Evolutionary conservation across 768 basidiomycete genomes (phyloP).

Genomic region (Suillus subalutaceus): DNA sequence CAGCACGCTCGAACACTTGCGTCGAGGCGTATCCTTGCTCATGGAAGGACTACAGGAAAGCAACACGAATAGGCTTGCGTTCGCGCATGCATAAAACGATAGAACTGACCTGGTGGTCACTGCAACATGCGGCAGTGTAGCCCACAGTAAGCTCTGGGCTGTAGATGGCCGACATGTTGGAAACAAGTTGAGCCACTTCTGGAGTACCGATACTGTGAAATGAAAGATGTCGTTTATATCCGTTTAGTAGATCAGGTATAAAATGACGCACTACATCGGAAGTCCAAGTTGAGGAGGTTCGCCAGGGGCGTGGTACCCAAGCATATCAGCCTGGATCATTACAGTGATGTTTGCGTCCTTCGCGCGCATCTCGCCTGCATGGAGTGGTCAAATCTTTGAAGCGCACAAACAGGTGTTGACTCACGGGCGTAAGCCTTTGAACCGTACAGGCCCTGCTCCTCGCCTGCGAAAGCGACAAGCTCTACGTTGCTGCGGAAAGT

Average conservation of each 20-base stretch:
- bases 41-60: conserved; percentile 64
- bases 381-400: conserved; percentile 2
- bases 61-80: conserved; percentile 2
- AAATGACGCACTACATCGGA: conserved; percentile 58
- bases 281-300: conserved; percentile 87
- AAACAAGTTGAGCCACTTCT: conserved; percentile 74
- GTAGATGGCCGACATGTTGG: conserved; percentile 77
- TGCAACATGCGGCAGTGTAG: conserved; percentile 80
- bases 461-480: conserved; percentile 84
- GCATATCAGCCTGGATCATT: conserved; percentile 93
- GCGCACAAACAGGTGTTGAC: conserved; percentile 28
- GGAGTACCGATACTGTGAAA: conserved; percentile 71
- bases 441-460: conserved; percentile 88
- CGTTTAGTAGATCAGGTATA: neutral
- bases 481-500: conserved; percentile 78
- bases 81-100: neutral
- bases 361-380: conserved; percentile 58
- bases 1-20: conserved; percentile 86
- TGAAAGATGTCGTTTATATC: neutral
- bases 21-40: conserved; percentile 84
- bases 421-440: conserved; percentile 78
- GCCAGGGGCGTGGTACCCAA: conserved; percentile 75
- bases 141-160: conserved; percentile 79
- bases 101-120: conserved; percentile 76
- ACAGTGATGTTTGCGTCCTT: conserved; percentile 69